A percentile compares a stretch with the other conserved stretches of the same genome.
These are phyloP conservation scores for Rhizopogon vulgaris DNA, from an alignment of 768 basidiomycete genomes.

Conservation along the genomic window DNA sequence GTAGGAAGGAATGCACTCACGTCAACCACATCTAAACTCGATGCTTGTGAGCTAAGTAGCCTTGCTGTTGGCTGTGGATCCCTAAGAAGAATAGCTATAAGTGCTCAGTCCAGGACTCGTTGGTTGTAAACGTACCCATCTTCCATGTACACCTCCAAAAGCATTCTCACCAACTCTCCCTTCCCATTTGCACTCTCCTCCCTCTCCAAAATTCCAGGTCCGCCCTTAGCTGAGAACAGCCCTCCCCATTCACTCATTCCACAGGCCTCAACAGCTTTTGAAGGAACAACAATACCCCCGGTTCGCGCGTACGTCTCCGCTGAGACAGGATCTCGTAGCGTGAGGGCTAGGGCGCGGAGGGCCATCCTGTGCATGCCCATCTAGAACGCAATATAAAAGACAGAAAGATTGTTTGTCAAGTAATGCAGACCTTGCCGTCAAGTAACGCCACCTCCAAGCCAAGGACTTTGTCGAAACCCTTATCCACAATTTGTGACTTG, in stretches of 20 bases:
- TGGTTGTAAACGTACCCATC: conserved; percentile 46
- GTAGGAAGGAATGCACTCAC: conserved; percentile 36
- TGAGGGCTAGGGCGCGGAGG: conserved; percentile 3
- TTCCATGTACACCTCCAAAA: conserved; percentile 80
- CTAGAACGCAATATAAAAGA: neutral
- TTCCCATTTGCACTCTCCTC: conserved; percentile 45
- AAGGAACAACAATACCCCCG: conserved; percentile 69
- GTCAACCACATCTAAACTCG: conserved; percentile 70
- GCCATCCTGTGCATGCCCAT: neutral
- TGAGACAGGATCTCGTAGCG: conserved; percentile 65
- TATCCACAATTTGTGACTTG: conserved; percentile 12
- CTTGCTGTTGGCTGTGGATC: conserved; percentile 54
- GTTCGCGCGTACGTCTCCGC: conserved; percentile 85
- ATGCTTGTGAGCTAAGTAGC: conserved; percentile 74
- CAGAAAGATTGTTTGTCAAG: neutral
- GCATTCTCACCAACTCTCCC: conserved; percentile 54
- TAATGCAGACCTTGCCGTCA: conserved; percentile 58
- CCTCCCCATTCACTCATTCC: conserved; percentile 32
- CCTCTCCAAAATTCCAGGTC: conserved; percentile 24
- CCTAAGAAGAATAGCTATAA: conserved; percentile 27
- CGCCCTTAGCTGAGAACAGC: conserved; percentile 17
- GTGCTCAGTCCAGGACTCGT: neutral
- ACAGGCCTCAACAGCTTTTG: conserved; percentile 49
- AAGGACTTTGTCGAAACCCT: conserved; percentile 43
- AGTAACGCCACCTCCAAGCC: conserved; percentile 73